Base-by-base conservation (phyloP, 257 asterid species). In the Fraxinus quadrangulata region DNA sequence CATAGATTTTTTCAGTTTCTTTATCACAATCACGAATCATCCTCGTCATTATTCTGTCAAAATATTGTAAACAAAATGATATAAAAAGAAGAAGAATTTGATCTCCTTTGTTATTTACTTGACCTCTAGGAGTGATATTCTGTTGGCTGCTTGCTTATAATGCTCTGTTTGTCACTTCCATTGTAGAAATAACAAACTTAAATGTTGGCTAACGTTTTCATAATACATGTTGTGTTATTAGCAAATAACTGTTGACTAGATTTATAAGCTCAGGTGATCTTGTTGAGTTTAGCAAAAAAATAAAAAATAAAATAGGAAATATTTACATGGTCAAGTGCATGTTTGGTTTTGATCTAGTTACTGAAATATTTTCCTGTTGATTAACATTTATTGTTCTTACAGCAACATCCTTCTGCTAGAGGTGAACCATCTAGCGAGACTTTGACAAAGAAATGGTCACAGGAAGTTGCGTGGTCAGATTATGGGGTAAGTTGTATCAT, bases 341-440 rank as follows among this genome's bases (percentile, higher is more conserved):
- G 45, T 1, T 36, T 71, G 33, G 70, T 78, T 75, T 82, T 67
- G 21, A 10, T 10, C 63, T 68, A 24, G 13, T 71, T 67, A 65
- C 70, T 17, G 8, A 67, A 75, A 13, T 36, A 36, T 56, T 34
- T 23, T 37, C 21, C 5, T 42, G 51, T 73, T 75, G 70, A 81
- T 66, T 5, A 79, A 84, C 77, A 77, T 70, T 70, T n/a, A 33
- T 82, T 75, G 76, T 77, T 65, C 82, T 79, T 78, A 68, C 83
- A 83, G 92, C 90, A 87, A 77, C 94, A 92, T 81, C 74, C 95
- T 76, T 77, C 89, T 70, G 88, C 94, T 21, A 86, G 89, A 88
- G 92, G 90, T 63, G 98, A 89, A 87, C 81, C 90, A 66, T 90
- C 96, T 40, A 66, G 31, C 17, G 94, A 91, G 70, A 86, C 85